Percentiles rank a stretch among this genome's conserved stretches.
phyloP scores from a whole-genome alignment of 2,329 filamentous ascomycete species.

The Colletotrichum scovillei region DNA sequence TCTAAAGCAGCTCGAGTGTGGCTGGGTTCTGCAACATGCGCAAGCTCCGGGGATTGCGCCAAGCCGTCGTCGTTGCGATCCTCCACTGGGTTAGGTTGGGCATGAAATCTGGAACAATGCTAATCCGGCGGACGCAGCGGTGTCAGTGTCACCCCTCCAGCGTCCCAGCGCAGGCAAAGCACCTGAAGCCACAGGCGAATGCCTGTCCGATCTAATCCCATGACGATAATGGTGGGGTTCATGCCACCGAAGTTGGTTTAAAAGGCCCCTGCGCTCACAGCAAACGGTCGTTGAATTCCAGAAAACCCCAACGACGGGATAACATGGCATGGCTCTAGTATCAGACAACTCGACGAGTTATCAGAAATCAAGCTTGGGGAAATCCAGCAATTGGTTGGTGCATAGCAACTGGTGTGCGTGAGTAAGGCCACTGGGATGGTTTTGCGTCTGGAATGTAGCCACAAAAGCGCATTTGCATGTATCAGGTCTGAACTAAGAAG shows the following conservation, averaged over 20 bases:
- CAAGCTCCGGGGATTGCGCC: conserved; percentile 35
- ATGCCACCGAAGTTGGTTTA: conserved; percentile 5
- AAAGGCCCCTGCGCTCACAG: conserved; percentile 15
- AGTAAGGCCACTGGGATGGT: background rate
- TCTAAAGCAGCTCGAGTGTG: conserved; percentile 32
- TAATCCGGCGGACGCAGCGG: conserved; percentile 28
- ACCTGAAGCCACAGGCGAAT: conserved; percentile 2
- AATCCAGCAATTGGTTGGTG: background rate
- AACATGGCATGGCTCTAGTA: background rate
- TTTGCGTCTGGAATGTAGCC: background rate
- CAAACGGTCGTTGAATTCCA: background rate
- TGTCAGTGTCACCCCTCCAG: conserved; percentile 13
- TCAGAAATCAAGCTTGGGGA: background rate
- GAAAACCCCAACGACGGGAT: background rate
- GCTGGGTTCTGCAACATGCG: conserved; percentile 36
- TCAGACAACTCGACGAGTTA: background rate
- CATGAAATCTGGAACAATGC: conserved; percentile 31
- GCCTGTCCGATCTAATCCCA: conserved; percentile 3
- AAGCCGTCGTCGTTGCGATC: conserved; percentile 27
- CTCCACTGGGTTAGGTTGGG: conserved; percentile 23
- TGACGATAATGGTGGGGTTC: conserved; percentile 35
- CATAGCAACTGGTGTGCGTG: background rate
- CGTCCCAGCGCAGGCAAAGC: conserved; percentile 10
- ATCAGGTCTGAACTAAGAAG: conserved; percentile 2
- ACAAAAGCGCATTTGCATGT: conserved; percentile 5